phyloP scores from a whole-genome alignment of 2,329 filamentous ascomycete species.

The Dactylellina sp. region DNA sequence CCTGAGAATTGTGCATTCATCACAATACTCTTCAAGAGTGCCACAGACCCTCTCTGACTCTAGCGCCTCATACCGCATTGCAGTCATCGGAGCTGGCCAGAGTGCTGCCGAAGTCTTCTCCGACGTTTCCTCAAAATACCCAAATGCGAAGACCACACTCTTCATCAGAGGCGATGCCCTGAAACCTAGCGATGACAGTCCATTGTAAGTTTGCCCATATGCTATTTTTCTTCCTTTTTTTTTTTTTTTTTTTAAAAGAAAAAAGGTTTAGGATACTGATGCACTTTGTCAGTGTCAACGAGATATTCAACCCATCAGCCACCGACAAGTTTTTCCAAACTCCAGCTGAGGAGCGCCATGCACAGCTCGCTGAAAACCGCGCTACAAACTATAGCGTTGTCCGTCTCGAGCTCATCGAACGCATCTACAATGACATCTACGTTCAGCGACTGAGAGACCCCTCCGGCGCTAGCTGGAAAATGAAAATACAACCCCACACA shows the following conservation, averaged over 20 bases:
- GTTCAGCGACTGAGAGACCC: constrained; percentile 79
- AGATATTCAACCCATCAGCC: constrained; percentile 91
- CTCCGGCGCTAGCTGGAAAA: constrained; percentile 81
- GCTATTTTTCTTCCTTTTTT: constrained; percentile 44
- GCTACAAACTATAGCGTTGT: constrained; percentile 96
- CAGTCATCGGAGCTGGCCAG: constrained; percentile 88
- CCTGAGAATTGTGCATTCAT: constrained; percentile 82
- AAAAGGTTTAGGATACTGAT: constrained; percentile 5
- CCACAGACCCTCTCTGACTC: constrained; percentile 64
- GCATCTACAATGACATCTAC: constrained; percentile 88
- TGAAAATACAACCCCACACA: constrained; percentile 79
- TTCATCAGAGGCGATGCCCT: constrained; percentile 86
- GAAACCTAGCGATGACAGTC: constrained; percentile 92
- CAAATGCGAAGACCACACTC: constrained; percentile 80
- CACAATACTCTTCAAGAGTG: constrained; percentile 75
- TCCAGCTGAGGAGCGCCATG: constrained; percentile 72
- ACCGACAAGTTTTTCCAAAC: constrained; percentile 81
- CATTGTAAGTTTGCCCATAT: constrained; percentile 75
- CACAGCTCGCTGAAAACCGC: constrained; percentile 75
- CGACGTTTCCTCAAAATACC: constrained; percentile 84
- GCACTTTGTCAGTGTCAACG: constrained; percentile 77
- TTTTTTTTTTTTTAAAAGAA: no score
- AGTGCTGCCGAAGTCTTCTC: constrained; percentile 96
- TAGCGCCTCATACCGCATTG: constrained; percentile 73
- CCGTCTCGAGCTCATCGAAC: constrained; percentile 87